Percentiles rank a stretch among this genome's conserved stretches.
phyloP scores from a whole-genome alignment of 169 alveolate genomes.

The Plasmodium blacklocki region DNA sequence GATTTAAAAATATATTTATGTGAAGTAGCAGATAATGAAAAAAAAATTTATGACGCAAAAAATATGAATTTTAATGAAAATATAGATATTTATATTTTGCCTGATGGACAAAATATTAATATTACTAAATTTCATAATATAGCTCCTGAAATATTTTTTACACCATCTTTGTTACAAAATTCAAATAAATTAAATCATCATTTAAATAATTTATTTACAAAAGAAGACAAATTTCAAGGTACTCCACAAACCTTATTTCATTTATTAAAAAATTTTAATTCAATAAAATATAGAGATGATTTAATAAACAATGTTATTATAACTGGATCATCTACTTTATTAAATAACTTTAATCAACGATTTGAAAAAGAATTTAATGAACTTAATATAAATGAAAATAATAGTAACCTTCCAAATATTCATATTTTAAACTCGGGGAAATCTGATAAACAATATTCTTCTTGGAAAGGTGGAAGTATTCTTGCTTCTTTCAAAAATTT shows the following conservation, averaged over 20 bases:
- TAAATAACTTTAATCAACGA: constrained; percentile 39
- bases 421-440: constrained; percentile 39
- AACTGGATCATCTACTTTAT: constrained; percentile 56
- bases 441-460: constrained; percentile 46
- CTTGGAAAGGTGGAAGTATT: constrained; percentile 70
- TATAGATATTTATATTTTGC: constrained; percentile 38
- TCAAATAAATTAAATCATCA: constrained; percentile 17
- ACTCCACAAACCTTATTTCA: constrained; percentile 31
- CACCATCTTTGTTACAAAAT: constrained; percentile 37
- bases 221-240: constrained; percentile 30
- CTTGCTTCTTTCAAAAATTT: constrained; percentile 56
- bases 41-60: constrained; percentile 47
- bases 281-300: constrained; percentile 20
- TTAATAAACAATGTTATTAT: constrained; percentile 25
- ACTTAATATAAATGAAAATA: constrained; percentile 5
- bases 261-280: constrained; percentile 23
- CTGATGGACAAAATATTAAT: constrained; percentile 72
- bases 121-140: constrained; percentile 47
- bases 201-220: constrained; percentile 15
- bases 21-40: constrained; percentile 70
- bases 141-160: constrained; percentile 65
- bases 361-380: constrained; percentile 49
- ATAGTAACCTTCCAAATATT: constrained; percentile 3
- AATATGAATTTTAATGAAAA: constrained; percentile 59
- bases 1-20: constrained; percentile 67